These are phyloP conservation scores for Hemileccinum impolitum DNA, from an alignment of 768 basidiomycete genomes.

Conservation along the genomic window DNA sequence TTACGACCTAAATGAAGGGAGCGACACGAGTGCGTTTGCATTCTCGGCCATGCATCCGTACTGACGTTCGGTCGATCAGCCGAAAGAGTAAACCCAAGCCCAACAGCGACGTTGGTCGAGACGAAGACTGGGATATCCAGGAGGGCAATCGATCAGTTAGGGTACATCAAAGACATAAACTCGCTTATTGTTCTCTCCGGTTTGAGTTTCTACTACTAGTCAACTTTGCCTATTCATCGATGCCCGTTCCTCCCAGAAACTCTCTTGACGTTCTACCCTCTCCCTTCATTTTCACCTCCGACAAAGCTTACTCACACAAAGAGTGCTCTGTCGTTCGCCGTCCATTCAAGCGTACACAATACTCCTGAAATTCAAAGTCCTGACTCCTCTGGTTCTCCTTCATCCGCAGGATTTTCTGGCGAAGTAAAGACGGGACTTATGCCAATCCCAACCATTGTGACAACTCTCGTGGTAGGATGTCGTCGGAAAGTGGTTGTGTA, in stretches of 20 bases:
- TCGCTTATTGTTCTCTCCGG: constrained; percentile 84
- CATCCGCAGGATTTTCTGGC: constrained; percentile 7
- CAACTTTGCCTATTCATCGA: not conserved
- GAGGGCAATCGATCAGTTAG: constrained; percentile 84
- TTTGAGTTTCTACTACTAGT: constrained; percentile 31
- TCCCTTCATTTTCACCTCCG: constrained; percentile 68
- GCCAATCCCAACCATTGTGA: constrained; percentile 65
- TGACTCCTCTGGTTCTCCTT: constrained; percentile 10
- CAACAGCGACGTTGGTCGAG: constrained; percentile 45
- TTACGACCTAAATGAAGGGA: constrained; percentile 42
- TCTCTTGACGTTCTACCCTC: constrained; percentile 67
- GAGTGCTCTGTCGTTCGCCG: constrained; percentile 77
- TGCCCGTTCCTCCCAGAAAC: constrained; percentile 49
- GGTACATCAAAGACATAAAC: constrained; percentile 80
- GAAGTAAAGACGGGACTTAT: constrained; percentile 25
- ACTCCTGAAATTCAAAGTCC: constrained; percentile 26
- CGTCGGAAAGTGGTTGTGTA: constrained; percentile 81
- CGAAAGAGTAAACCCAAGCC: constrained; percentile 1
- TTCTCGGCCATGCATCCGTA: constrained; percentile 24
- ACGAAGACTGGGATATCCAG: constrained; percentile 62
- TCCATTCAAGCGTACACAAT: constrained; percentile 60
- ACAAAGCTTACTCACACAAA: constrained; percentile 75
- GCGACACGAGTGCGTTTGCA: constrained; percentile 36
- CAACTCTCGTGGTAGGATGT: constrained; percentile 81
- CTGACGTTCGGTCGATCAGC: constrained; percentile 7